These are phyloP conservation scores for Agarophyton chilense DNA, from an alignment of 23 red algal genomes.

Conservation along the genomic window DNA sequence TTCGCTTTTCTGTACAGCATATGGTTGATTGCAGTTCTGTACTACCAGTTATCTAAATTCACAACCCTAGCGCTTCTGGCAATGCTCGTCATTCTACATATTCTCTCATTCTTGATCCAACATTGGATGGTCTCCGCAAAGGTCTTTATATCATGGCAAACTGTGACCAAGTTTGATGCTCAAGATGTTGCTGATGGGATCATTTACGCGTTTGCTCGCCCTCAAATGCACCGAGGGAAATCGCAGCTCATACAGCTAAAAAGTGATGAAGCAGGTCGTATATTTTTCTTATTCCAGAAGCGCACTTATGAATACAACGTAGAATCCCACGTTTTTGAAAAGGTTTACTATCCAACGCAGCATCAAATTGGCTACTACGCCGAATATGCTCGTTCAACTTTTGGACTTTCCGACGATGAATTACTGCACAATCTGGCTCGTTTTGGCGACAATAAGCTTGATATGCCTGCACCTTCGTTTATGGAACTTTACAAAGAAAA, in stretches of 20 bases:
- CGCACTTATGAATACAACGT: conserved; percentile 79
- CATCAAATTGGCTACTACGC: conserved; percentile 54
- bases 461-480: conserved; percentile 93
- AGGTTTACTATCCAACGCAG: conserved; percentile 79
- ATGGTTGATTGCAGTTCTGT: conserved; percentile 21
- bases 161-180: not conserved
- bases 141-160: conserved; percentile 46
- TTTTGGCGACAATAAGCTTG: conserved; percentile 81
- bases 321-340: conserved; percentile 44
- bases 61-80: conserved; percentile 36
- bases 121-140: conserved; percentile 82
- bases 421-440: conserved; percentile 26
- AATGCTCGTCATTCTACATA: conserved; percentile 44
- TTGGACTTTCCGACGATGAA: conserved; percentile 67
- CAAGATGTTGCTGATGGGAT: not conserved
- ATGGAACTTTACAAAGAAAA: conserved; percentile 91
- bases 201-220: conserved; percentile 63
- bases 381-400: conserved; percentile 18
- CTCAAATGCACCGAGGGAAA: conserved; percentile 80
- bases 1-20: conserved; percentile 59
- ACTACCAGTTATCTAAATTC: conserved; percentile 42
- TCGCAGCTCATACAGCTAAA: conserved; percentile 65
- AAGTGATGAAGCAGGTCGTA: conserved; percentile 5
- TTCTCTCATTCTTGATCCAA: conserved; percentile 77
- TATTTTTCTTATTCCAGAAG: conserved; percentile 89